These are phyloP conservation scores for Immersiporthe knoxdaviesiana DNA, from an alignment of 2,329 filamentous ascomycete species.

Conservation along the genomic window DNA sequence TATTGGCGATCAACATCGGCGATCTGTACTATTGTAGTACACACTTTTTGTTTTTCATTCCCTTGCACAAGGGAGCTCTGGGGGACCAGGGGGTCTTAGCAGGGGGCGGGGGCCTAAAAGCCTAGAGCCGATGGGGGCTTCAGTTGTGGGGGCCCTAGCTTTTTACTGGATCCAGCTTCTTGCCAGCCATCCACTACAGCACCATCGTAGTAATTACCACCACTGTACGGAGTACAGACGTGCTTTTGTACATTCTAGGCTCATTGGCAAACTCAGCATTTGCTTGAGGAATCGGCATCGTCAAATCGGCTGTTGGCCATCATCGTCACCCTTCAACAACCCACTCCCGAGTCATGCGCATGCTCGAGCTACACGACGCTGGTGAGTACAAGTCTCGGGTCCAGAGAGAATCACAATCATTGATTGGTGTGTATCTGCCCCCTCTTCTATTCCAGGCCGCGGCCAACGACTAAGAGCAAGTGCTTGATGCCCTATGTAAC, in stretches of 20 bases:
- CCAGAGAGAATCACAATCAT: not conserved
- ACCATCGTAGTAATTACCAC: not conserved
- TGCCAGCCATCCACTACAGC: not conserved
- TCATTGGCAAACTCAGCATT: no score
- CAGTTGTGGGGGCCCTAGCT: not conserved
- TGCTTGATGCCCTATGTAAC: not conserved
- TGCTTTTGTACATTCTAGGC: no score
- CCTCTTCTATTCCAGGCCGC: not conserved
- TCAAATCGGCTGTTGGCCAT: not conserved
- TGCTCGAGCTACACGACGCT: not conserved
- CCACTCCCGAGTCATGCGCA: not conserved
- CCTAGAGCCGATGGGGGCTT: not conserved
- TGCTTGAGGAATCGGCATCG: not conserved
- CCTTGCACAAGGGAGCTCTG: not conserved
- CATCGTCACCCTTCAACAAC: not conserved
- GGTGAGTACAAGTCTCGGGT: not conserved
- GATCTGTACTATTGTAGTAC: not conserved
- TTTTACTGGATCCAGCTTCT: not conserved
- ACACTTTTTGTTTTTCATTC: no score
- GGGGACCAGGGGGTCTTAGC: no score
- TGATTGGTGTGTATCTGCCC: not conserved
- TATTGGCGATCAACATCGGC: conserved; percentile 7
- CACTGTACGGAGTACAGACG: no score
- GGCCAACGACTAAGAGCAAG: not conserved
- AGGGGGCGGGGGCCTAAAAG: no score